These are phyloP conservation scores for Benincasa hispida DNA, from an alignment of 306 rosid genomes.

Conservation along the genomic window DNA sequence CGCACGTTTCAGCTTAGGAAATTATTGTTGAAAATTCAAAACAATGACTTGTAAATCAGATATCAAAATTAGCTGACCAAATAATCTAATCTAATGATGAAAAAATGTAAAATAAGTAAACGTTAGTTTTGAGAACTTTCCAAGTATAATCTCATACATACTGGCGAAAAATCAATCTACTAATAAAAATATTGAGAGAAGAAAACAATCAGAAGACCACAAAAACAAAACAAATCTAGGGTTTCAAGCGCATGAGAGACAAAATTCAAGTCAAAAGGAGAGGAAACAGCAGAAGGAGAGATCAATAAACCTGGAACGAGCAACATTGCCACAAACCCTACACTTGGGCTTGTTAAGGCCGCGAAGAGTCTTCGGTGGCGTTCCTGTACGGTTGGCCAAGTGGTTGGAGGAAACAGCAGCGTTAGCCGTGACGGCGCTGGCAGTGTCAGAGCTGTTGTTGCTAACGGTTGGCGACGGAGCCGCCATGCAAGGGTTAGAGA, in stretches of 20 bases:
- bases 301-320: constrained; percentile 67
- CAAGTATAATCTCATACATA: not conserved
- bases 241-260: not conserved
- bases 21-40: not conserved
- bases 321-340: constrained; percentile 90
- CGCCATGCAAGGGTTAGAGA: constrained; percentile 17
- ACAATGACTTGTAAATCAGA: not conserved
- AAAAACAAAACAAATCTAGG: constrained; percentile 1
- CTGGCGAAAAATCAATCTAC: not conserved
- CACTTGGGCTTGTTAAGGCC: constrained; percentile 66
- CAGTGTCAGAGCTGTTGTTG: constrained; percentile 12
- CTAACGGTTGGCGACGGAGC: constrained; percentile 27
- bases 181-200: not conserved
- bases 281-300: not conserved
- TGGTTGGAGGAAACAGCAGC: constrained; percentile 10
- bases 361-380: constrained; percentile 51
- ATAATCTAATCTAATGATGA: not conserved
- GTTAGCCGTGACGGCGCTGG: constrained; percentile 5
- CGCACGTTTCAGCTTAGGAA: not conserved
- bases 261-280: not conserved
- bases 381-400: constrained; percentile 24
- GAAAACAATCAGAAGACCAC: not conserved
- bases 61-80: not conserved
- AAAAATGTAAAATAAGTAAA: not conserved
- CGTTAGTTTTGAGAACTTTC: not conserved